phyloP scores from a whole-genome alignment of 2,329 filamentous ascomycete species.

The Aspergillus aculeatus region DNA sequence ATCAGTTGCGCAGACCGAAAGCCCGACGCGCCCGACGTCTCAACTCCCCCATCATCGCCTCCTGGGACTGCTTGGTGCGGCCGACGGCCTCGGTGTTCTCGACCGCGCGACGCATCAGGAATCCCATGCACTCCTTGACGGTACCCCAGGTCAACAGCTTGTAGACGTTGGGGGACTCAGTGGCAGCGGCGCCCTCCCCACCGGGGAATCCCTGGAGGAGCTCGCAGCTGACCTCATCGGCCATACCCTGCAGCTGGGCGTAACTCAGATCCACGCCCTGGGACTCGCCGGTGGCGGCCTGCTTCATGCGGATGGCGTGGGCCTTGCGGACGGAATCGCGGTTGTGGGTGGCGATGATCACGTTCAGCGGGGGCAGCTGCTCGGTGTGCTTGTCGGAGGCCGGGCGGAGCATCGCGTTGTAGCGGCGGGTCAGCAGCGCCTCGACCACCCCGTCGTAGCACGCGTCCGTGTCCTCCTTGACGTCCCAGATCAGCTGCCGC shows the following conservation, averaged over 20 bases:
- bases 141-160: slow-evolving; percentile 62
- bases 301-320: slow-evolving; percentile 44
- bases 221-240: slow-evolving; percentile 76
- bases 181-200: slow-evolving; percentile 26
- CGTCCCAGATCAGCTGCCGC: slow-evolving; percentile 46
- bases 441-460: slow-evolving; percentile 59
- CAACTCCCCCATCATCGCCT: slow-evolving; percentile 38
- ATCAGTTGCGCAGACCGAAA: slow-evolving; percentile 25
- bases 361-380: slow-evolving; percentile 45
- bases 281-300: slow-evolving; percentile 47
- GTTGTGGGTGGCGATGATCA: slow-evolving; percentile 63
- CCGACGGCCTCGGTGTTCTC: slow-evolving; percentile 68
- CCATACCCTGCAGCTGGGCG: slow-evolving; percentile 91
- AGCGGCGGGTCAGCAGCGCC: slow-evolving; percentile 58
- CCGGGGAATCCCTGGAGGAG: slow-evolving; percentile 48
- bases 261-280: slow-evolving; percentile 55
- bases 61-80: slow-evolving; percentile 49
- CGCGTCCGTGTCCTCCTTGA: slow-evolving; percentile 48
- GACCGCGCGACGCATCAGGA: slow-evolving; percentile 63
- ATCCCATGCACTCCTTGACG: slow-evolving; percentile 60
- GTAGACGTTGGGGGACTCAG: slow-evolving; percentile 50
- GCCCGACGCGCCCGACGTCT: slow-evolving; percentile 31
- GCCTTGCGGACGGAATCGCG: slow-evolving; percentile 53
- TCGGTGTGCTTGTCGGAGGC: slow-evolving; percentile 38
- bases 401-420: slow-evolving; percentile 54